Base-by-base conservation (phyloP, 768 basidiomycete species). In the Stropharia rugosoannulata region DNA sequence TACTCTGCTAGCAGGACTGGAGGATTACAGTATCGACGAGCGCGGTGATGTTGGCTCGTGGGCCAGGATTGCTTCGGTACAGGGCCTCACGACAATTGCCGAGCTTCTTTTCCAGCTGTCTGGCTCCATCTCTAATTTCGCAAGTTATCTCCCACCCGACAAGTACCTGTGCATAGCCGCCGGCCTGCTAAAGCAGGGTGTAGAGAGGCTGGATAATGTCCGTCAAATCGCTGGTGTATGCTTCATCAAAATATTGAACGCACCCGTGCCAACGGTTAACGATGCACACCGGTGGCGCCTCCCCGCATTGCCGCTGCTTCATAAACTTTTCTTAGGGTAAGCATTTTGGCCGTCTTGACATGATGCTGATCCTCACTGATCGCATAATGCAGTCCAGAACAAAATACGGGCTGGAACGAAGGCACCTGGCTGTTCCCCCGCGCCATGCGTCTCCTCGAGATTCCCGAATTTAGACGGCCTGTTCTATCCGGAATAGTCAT, bases 1-100 rank as follows among this genome's bases (percentile, higher is more conserved):
- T 51, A 78, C 81, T 16, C 66, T 92, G 37, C 68, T 87, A n/a
- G 68, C 65, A n/a, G 95, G 93, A 3, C 71, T 99, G 50, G 78
- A 83, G 16, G 95, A 99, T 73, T 99, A 98, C 66, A 89, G 92
- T 5, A 85, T 83, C 46, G 96, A 99, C 67, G 91, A 97, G 67
- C 86, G 96, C 60, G 96, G 96, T 4, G 97, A 99, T 66, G 89
- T 99, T 37, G 96, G 96, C 40, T 98, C 96, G 2, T 97, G 95
- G 94, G 81, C 95, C 49, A 90, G 96, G 59, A 80, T 90, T 6
- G 84, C 85, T 2, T 90, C 87, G 63, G 80, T 95, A 49, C 77
- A 76, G 44, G 87, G 88, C 9, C 71, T 95, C 53, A 76, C 83
- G 15, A 71, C 75, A 7, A 70, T 85, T 55, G 73, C 81, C 42